Evolutionary conservation across 495 filamentous ascomycete species (phyloP), one percentile per base, ranked within the genome.

Genomic region (Rhizodiscina lignyota): DNA sequence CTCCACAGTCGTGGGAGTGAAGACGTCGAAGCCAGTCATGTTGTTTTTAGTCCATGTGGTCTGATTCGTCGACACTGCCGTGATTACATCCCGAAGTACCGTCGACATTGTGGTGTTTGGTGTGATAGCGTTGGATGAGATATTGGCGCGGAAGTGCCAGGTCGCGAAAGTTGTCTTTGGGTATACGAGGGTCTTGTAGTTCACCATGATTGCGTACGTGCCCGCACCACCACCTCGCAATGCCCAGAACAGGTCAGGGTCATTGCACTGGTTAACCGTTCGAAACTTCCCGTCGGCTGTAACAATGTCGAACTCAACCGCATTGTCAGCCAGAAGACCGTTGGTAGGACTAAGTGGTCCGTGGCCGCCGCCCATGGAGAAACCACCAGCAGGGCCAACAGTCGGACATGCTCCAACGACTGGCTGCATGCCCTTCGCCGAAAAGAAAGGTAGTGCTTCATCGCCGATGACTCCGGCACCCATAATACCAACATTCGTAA

Each of bases 201-300:
- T 32, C 4, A 28, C 40, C 18, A 48, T 31, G 21, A 50, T 39
- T 10, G 32, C 47, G 35, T 34, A 50, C 8, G 47, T 47, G 10
- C 40, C 37, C 3, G 44, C 47, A 20, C 47, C 47, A 30, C 47
- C 47, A n/a, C 47, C 47, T 6, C 47, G 36, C 47, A 47, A 41
- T 8, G 47, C 47, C 42, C 40, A 50, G 30, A 43, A 50, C 4
- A 50, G 36, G 24, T 27, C 24, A 13, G 24, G 24, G 8, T 27
- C 24, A 13, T 8, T 8, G 8, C 8, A 8, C 8, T 8, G 8
- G 24, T 27, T 27, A 27, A 13, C 24, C 8, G 13, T 27, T 8
- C 24, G 24, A 8, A 27, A 13, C 24, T 27, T 8, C 8, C 24
- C 24, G 24, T 27, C 24, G 8, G 24, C 24, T 8, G 24, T 27